A percentile compares a stretch with the other conserved stretches of the same genome.
These are phyloP conservation scores for Pelargonium australe DNA, from an alignment of 441 rosid genomes.

Conservation along the genomic window DNA sequence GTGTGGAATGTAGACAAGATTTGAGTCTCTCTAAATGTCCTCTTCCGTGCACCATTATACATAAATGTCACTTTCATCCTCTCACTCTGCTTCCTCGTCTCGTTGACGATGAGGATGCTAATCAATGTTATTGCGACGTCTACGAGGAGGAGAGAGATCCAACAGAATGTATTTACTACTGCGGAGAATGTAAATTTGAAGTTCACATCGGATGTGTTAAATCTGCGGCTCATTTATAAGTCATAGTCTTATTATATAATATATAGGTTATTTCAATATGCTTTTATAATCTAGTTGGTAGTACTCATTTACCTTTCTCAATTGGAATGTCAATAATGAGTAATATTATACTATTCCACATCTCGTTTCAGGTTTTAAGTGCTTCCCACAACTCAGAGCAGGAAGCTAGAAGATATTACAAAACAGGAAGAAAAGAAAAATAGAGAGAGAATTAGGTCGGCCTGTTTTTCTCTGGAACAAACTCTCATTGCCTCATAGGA, in stretches of 20 bases:
- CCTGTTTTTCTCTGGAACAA: background rate
- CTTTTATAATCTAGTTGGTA: no score
- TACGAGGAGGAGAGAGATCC: conserved; percentile 20
- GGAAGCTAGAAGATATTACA: background rate
- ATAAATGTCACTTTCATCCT: conserved; percentile 11
- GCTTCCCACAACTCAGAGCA: background rate
- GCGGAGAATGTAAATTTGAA: background rate
- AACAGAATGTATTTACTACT: conserved; percentile 14
- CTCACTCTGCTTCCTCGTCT: conserved; percentile 4
- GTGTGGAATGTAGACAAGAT: conserved; percentile 10
- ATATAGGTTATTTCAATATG: no score
- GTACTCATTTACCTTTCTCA: no score
- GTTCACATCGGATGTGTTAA: conserved; percentile 12
- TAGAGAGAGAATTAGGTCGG: background rate
- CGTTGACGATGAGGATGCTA: background rate
- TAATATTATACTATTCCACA: no score
- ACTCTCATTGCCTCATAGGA: background rate
- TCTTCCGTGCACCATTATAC: background rate
- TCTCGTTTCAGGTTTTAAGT: background rate
- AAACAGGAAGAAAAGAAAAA: background rate
- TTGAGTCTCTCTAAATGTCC: conserved; percentile 3
- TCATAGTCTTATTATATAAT: no score
- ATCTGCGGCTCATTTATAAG: conserved; percentile 14
- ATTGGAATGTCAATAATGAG: no score
- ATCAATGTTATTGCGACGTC: conserved; percentile 20